Base-by-base conservation (phyloP, 2,329 filamentous ascomycete genomes). In the Cercospora berteroae region DNA sequence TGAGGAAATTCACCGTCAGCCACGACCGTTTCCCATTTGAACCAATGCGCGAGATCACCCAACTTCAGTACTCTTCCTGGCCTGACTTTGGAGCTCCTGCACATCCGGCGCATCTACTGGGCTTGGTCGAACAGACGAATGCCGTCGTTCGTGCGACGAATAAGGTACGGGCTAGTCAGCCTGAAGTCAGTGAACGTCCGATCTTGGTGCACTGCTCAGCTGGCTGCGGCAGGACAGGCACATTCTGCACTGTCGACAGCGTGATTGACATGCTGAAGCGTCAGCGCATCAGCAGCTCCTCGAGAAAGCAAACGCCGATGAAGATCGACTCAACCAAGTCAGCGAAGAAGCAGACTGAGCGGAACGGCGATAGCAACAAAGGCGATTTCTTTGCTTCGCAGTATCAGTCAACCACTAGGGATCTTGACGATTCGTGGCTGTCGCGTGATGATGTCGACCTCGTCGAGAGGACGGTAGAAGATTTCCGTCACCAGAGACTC, bases 191-290 rank as follows among this genome's bases (percentile, higher is more conserved):
- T 59, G 72, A 85, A 25, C 85, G 92, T 31, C 94, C 94, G 7
- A 88, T 97, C 73, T 79, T 99, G 23, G 94, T 99, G 0, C 95
- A 99, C 78, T 99, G 95, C 81, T 96, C 93, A 63, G 95, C 95
- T 4, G 95, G 95, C 0, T 99, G 95, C 80, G 95, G 95, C 0
- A 90, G 95, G 13, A 99, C 95, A 0, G 95, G 95, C 3, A 94
- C 95, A 0, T 99, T 98, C 77, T 98, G 95, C 78, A 96, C 95
- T 0, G 93, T 98, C 16, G 95, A 98, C 78, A 94, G 90, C 44
- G 95, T 98, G 8, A 90, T 98, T 65, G 94, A 97, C 79, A 96
- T 97, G 91, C 82, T 99, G 68, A 97, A 97, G 81, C 88, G 92
- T n/a, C 93, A 97, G 79, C 86, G 83, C 16, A 55, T 71, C 6